Conservation (phyloP, 208 protist species). For the Crithidia acanthocephali region DNA sequence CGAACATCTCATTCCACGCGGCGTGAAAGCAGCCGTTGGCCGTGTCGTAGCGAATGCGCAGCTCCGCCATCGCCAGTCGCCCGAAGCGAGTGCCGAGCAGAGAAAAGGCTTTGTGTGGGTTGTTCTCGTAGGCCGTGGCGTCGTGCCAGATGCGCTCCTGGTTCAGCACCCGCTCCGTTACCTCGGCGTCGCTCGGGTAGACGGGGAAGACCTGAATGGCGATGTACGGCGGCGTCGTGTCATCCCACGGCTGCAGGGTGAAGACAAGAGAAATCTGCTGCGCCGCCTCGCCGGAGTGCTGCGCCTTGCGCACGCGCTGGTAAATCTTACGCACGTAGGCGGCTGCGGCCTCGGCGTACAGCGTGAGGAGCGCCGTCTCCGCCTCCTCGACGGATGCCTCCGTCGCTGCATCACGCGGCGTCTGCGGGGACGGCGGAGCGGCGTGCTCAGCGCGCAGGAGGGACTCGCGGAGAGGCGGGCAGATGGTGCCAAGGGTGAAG, state of each 20-base stretch:
- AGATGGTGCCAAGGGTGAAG: conserved; percentile 35
- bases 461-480: background rate
- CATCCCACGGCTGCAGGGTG: conserved; percentile 15
- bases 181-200: conserved; percentile 8
- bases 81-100: conserved; percentile 20
- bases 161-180: conserved; percentile 9
- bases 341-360: conserved; percentile 13
- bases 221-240: conserved; percentile 5
- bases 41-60: conserved; percentile 20
- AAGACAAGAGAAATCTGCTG: conserved; percentile 21
- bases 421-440: background rate
- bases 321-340: conserved; percentile 22
- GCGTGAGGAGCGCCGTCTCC: conserved; percentile 15
- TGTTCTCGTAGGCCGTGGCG: background rate
- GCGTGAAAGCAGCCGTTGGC: background rate
- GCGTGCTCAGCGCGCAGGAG: conserved; percentile 5
- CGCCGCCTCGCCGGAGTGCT: background rate
- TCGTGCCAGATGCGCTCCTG: conserved; percentile 12
- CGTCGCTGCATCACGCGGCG: too few species aligned
- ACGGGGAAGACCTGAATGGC: conserved; percentile 32
- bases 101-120: conserved; percentile 33
- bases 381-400: conserved; percentile 9
- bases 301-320: conserved; percentile 12
- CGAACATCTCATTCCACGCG: conserved; percentile 19
- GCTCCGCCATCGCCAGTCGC: conserved; percentile 23